A percentile compares a stretch with the other conserved stretches of the same genome.
phyloP scores from a whole-genome alignment of 1,284 basidiomycete species.

The Blastosporella zonata region DNA sequence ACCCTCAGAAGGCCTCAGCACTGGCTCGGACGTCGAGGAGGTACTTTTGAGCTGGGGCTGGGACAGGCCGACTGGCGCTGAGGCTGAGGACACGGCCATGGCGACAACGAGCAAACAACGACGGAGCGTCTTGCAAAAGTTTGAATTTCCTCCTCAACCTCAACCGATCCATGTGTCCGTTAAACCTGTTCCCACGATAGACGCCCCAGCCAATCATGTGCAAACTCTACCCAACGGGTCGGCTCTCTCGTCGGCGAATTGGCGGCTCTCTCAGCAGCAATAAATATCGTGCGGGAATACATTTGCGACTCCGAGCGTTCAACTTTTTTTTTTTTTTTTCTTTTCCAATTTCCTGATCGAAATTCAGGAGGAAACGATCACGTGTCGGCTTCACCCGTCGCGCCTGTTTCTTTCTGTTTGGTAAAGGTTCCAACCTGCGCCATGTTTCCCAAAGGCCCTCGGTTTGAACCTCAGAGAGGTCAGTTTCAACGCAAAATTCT shows the following conservation, averaged over 20 bases:
- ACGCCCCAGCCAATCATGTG: slow-evolving; percentile 13
- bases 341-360: background rate
- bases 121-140: slow-evolving; percentile 11
- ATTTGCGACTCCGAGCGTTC: no score
- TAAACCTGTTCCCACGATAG: slow-evolving; percentile 16
- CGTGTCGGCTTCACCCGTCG: slow-evolving; percentile 18
- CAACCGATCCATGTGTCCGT: slow-evolving; percentile 14
- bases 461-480: slow-evolving; percentile 41
- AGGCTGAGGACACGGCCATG: slow-evolving; percentile 20
- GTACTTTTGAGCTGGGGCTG: background rate
- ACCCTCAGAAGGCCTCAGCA: slow-evolving; percentile 4
- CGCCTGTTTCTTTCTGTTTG: slow-evolving; percentile 16
- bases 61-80: slow-evolving; percentile 6
- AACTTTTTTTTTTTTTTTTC: no score
- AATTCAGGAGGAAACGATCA: slow-evolving; percentile 9
- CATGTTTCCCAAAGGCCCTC: slow-evolving; percentile 41
- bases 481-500: background rate
- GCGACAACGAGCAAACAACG: slow-evolving; percentile 7
- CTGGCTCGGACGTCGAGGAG: slow-evolving; percentile 8
- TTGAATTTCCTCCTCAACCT: slow-evolving; percentile 13
- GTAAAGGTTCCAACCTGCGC: slow-evolving; percentile 5
- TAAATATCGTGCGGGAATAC: no score
- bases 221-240: slow-evolving; percentile 2
- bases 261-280: background rate
- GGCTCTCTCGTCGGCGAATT: background rate